Evolutionary conservation across 495 filamentous ascomycete genomes (phyloP).

Genomic region (Xylaria acuta): DNA sequence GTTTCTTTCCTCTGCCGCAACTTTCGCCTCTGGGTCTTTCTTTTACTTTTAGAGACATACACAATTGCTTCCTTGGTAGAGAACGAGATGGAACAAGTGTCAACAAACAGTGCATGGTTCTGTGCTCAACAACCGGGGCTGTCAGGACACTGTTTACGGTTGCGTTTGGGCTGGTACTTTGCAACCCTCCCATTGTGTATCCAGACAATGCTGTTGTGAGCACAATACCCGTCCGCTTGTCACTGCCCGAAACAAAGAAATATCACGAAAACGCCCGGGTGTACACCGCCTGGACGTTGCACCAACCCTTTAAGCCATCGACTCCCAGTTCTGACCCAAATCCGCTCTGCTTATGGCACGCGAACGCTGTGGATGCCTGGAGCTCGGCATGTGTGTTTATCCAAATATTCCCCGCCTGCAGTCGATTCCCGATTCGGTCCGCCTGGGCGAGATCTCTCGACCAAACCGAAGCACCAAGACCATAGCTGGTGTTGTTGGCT

Average conservation of each 20-base stretch:
- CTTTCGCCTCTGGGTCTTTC: neutral
- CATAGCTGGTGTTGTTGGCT: conserved; percentile 58
- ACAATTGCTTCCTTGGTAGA: neutral
- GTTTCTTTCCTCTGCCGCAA: neutral
- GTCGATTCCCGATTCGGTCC: conserved; percentile 51
- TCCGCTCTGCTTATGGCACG: conserved; percentile 63
- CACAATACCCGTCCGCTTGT: neutral
- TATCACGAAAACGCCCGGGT: conserved; percentile 3
- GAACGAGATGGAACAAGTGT: neutral
- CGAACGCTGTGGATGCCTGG: conserved; percentile 53
- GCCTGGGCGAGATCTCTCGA: conserved; percentile 53
- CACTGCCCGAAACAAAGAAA: neutral
- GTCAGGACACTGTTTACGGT: neutral
- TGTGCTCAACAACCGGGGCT: neutral
- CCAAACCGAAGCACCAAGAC: conserved; percentile 64
- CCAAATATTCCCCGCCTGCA: conserved; percentile 63
- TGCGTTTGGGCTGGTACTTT: neutral
- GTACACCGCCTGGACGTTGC: conserved; percentile 53
- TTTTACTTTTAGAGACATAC: neutral
- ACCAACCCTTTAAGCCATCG: conserved; percentile 56
- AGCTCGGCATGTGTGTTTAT: conserved; percentile 51
- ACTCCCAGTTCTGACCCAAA: conserved; percentile 60
- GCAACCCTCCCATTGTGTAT: neutral
- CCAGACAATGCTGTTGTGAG: neutral
- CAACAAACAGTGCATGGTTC: neutral